Evolutionary conservation across 2,329 filamentous ascomycete species (phyloP), one percentile per base, ranked within the genome.

Genomic region (Trichoderma hamatum): DNA sequence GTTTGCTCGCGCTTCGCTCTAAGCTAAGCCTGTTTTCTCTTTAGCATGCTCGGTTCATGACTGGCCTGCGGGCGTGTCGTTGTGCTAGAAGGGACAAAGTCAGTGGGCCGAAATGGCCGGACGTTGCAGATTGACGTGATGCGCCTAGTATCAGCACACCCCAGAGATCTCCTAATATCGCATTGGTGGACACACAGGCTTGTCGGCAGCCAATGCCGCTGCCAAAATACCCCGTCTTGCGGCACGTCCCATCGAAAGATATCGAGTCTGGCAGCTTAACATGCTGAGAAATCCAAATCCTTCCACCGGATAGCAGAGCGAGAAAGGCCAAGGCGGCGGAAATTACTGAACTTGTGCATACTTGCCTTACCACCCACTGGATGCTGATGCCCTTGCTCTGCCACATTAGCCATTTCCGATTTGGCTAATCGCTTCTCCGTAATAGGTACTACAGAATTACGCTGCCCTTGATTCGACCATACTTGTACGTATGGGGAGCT

Each of bases 111-210:
- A 32, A 51, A 21, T 51, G 46, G 49, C 26, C 34, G 28, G 63
- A 51, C 54, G 63, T 69, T 69, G 62, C 68, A 67, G 68, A 67
- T 60, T 66, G n/a, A 66, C 55, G 62, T 55, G 54, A 63, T 66
- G 52, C 30, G 59, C 54, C 52, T 67, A 60, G 32, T 58, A 58
- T 51, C 39, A 66, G n/a, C 39, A 66, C 52, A 66, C 63, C 63
- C 63, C 63, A 34, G 54, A 66, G 63, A 66, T 66, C 63, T 66
- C 52, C 43, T 61, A 67, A 30, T 21, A 67, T 60, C 55, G 43
- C 21, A 39, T 46, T 46, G 52, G 39, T 67, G 67, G 49, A 46
- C 62, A 65, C 46, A 30, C 62, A 60, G 46, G 55, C 68, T 56
- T 55, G 54, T 51, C 62, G 54, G 54, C 39, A 63, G 43, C 68